Evolutionary conservation across 495 filamentous ascomycete genomes (phyloP).

Genomic region (Peziza echinospora): DNA sequence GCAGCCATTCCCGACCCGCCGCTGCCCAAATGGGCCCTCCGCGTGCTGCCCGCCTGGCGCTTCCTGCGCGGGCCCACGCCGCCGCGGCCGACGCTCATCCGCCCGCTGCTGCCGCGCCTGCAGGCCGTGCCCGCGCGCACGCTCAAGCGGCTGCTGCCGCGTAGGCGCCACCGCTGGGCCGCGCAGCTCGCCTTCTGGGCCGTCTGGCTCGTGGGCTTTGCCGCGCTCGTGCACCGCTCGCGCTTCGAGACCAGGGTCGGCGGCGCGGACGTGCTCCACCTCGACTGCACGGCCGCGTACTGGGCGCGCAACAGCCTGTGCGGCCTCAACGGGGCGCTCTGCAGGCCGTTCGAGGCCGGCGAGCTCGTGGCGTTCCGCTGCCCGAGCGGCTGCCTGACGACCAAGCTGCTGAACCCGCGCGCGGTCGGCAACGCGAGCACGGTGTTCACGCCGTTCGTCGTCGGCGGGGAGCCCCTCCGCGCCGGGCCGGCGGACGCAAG

Average conservation of each 20-base stretch:
- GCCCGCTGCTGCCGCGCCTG: not conserved
- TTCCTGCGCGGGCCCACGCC: not conserved
- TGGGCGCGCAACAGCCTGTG: conserved; percentile 51
- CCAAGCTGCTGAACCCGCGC: conserved; percentile 44
- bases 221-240: conserved; percentile 41
- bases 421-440: conserved; percentile 54
- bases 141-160: not conserved
- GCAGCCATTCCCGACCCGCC: not conserved
- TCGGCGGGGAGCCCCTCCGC: conserved; percentile 51
- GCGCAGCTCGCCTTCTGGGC: conserved; percentile 40
- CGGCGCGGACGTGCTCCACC: conserved; percentile 39
- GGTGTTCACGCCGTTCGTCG: conserved; percentile 46
- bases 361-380: conserved; percentile 55
- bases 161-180: not conserved
- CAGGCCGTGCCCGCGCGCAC: not conserved
- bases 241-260: conserved; percentile 41
- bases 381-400: conserved; percentile 48
- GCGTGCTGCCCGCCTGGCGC: not conserved
- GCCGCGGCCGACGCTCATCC: not conserved
- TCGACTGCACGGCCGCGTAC: conserved; percentile 8
- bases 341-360: conserved; percentile 49
- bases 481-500: conserved; percentile 20
- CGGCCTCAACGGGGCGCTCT: conserved; percentile 56
- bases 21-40: not conserved
- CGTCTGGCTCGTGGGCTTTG: conserved; percentile 53